Evolutionary conservation across 2,329 filamentous ascomycete genomes (phyloP).

Genomic region (Colletotrichum sp.): DNA sequence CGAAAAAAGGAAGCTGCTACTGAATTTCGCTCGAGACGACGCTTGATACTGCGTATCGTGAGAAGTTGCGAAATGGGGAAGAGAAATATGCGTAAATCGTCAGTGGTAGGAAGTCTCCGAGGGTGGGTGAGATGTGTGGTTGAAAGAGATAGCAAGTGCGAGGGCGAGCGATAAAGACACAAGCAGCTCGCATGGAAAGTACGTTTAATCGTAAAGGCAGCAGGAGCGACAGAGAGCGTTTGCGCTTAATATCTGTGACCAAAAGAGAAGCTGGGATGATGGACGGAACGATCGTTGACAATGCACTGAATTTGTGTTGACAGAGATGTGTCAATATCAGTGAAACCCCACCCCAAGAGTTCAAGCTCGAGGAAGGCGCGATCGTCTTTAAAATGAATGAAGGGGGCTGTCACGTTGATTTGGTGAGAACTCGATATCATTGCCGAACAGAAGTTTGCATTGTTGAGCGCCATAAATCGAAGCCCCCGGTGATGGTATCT

Average conservation of each 20-base stretch:
- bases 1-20: neutral
- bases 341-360: neutral
- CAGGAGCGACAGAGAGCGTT: neutral
- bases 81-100: neutral
- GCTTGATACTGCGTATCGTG: neutral
- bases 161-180: neutral
- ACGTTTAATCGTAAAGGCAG: neutral
- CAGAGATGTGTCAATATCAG: neutral
- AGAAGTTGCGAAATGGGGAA: neutral
- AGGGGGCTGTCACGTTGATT: neutral
- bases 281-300: neutral
- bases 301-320: neutral
- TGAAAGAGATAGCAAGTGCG: neutral
- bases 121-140: neutral
- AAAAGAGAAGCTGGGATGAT: neutral
- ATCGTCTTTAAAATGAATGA: neutral
- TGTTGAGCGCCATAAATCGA: slow-evolving; percentile 4
- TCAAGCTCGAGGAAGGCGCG: neutral
- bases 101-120: neutral
- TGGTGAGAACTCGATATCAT: neutral
- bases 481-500: slow-evolving; percentile 11
- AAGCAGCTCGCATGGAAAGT: neutral
- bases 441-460: neutral
- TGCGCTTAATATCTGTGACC: neutral
- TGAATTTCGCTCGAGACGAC: neutral